A percentile compares a stretch with the other conserved stretches of the same genome.
These are phyloP conservation scores for Coprinellus aureogranulatus DNA, from an alignment of 768 basidiomycete genomes.

Conservation along the genomic window DNA sequence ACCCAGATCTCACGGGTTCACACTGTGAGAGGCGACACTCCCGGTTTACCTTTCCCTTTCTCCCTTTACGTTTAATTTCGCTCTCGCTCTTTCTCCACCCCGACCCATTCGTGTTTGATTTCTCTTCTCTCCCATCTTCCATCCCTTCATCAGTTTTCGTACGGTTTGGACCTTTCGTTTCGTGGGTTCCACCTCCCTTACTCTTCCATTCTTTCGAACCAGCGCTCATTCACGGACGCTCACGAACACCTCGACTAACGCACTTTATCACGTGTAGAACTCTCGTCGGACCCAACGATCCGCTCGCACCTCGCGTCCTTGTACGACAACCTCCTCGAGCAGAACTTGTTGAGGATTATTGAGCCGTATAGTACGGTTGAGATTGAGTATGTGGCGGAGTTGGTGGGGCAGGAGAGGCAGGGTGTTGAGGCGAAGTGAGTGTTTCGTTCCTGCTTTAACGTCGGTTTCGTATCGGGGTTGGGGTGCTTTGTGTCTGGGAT, in stretches of 20 bases:
- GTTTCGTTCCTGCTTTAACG: background rate
- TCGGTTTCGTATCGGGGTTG: background rate
- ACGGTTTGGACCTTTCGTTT: too few relatives aligned
- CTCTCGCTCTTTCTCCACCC: too few relatives aligned
- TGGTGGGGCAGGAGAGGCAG: slow-evolving; percentile 83
- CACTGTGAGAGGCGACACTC: too few relatives aligned
- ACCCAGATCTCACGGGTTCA: too few relatives aligned
- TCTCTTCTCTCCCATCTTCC: too few relatives aligned
- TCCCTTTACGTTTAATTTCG: too few relatives aligned
- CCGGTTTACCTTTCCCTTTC: too few relatives aligned
- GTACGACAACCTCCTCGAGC: slow-evolving; percentile 94
- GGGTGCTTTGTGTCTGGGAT: too few relatives aligned
- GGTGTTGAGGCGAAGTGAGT: slow-evolving; percentile 89
- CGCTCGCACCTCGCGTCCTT: slow-evolving; percentile 90
- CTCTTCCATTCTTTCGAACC: background rate
- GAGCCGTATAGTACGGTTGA: slow-evolving; percentile 95
- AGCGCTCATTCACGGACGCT: background rate
- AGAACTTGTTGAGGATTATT: slow-evolving; percentile 91
- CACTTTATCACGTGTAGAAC: slow-evolving; percentile 48
- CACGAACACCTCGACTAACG: background rate
- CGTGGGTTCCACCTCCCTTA: too few relatives aligned
- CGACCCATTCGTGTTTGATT: too few relatives aligned
- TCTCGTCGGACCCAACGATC: slow-evolving; percentile 94
- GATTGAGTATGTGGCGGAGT: slow-evolving; percentile 83
- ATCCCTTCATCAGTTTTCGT: too few relatives aligned